A percentile compares a stretch with the other conserved stretches of the same genome.
phyloP scores from a whole-genome alignment of 768 basidiomycete genomes.

The Auricularia heimuer region DNA sequence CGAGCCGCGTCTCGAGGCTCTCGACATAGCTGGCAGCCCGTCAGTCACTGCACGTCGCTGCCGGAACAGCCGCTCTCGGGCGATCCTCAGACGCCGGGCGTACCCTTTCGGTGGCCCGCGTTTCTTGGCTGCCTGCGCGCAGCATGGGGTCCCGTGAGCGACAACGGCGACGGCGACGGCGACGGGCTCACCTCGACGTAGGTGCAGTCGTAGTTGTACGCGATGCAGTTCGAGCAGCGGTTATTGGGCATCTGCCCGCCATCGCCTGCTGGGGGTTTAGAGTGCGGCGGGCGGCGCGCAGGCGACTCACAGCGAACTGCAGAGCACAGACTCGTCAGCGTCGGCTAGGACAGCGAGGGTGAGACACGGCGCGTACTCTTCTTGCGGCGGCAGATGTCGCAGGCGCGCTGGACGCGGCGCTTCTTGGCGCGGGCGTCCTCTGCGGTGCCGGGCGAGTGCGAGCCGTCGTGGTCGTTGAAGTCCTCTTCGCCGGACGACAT shows the following conservation, averaged over 20 bases:
- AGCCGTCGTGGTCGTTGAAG: conserved; percentile 6
- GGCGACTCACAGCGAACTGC: conserved; percentile 53
- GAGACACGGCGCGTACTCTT: conserved; percentile 44
- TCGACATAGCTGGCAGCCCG: conserved; percentile 30
- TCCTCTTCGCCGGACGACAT: conserved; percentile 13
- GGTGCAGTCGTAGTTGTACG: conserved; percentile 51
- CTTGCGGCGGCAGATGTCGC: conserved; percentile 75
- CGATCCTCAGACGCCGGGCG: conserved; percentile 1
- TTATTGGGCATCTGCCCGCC: conserved; percentile 39
- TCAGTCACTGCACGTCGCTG: not conserved
- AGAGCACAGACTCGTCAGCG: conserved; percentile 6
- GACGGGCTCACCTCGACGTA: conserved; percentile 47
- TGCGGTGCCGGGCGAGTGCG: conserved; percentile 3
- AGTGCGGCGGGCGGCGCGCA: conserved; percentile 19
- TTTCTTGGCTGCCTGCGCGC: conserved; percentile 21
- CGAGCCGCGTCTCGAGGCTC: conserved; percentile 45
- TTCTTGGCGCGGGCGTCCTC: conserved; percentile 41
- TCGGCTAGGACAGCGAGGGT: not conserved
- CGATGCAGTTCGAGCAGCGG: conserved; percentile 53
- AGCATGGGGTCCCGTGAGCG: not conserved
- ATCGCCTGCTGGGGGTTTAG: not conserved
- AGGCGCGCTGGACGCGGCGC: conserved; percentile 65
- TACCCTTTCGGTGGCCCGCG: conserved; percentile 35
- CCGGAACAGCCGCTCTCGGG: no score
- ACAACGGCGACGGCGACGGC: not conserved